phyloP scores from a whole-genome alignment of 2,329 filamentous ascomycete species.

The Neofusicoccum cordaticola region DNA sequence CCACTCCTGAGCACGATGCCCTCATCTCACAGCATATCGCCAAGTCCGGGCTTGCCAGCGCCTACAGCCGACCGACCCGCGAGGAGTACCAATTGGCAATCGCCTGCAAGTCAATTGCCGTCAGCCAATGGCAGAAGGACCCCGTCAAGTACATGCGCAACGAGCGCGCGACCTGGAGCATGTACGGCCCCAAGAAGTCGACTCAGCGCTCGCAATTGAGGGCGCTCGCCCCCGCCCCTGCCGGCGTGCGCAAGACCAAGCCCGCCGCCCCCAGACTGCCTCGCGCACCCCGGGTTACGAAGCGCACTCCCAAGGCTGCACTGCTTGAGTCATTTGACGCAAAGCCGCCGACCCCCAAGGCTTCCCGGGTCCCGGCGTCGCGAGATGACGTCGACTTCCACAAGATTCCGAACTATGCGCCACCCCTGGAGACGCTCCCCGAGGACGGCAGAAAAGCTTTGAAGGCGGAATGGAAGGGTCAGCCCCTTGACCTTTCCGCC shows the following conservation, averaged over 20 bases:
- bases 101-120: constrained; percentile 34
- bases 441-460: constrained; percentile 60
- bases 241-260: constrained; percentile 32
- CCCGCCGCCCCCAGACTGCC: constrained; percentile 31
- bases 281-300: constrained; percentile 33
- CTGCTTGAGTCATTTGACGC: constrained; percentile 38
- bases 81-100: constrained; percentile 37
- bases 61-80: constrained; percentile 29
- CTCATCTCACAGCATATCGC: constrained; percentile 35
- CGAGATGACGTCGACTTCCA: constrained; percentile 81
- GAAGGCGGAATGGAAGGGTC: constrained; percentile 85
- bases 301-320: constrained; percentile 32
- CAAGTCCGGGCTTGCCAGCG: constrained; percentile 21
- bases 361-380: constrained; percentile 66
- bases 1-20: constrained; percentile 15
- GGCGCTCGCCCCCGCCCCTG: constrained; percentile 38
- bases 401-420: constrained; percentile 69
- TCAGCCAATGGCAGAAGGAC: constrained; percentile 43
- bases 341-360: constrained; percentile 37
- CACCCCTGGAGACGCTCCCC: constrained; percentile 64
- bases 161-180: constrained; percentile 49
- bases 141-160: constrained; percentile 53
- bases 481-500: constrained; percentile 69
- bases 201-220: constrained; percentile 39
- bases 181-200: constrained; percentile 33